A percentile compares a stretch with the other conserved stretches of the same genome.
These are phyloP conservation scores for Leccinum fibrillosum DNA, from an alignment of 768 basidiomycete genomes.

Conservation along the genomic window DNA sequence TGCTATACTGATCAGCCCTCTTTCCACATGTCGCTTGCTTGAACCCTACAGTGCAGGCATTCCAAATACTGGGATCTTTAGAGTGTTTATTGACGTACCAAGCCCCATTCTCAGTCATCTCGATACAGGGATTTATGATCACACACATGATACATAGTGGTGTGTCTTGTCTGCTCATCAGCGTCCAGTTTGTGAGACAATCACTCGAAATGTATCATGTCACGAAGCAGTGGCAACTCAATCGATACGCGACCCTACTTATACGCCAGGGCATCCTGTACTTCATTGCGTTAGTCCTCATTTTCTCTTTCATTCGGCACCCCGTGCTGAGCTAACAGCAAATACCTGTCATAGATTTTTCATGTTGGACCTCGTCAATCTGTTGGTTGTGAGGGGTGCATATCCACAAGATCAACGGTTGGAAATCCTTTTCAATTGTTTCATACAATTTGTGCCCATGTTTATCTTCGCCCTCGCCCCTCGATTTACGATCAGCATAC, in stretches of 20 bases:
- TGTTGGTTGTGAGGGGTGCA: too few relatives aligned
- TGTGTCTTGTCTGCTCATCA: neutral
- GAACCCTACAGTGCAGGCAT: neutral
- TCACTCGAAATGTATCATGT: neutral
- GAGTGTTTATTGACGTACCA: rapidly evolving
- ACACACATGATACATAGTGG: neutral
- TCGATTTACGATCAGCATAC: neutral
- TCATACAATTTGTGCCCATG: neutral
- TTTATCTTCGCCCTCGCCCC: neutral
- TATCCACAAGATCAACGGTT: too few relatives aligned
- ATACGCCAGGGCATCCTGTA: neutral
- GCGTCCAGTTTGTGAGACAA: neutral
- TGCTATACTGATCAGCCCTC: neutral
- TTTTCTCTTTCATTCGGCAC: too few relatives aligned
- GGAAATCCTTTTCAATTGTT: too few relatives aligned
- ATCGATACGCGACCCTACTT: neutral
- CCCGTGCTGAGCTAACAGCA: neutral
- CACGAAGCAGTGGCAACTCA: neutral
- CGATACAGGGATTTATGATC: neutral
- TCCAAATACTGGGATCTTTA: neutral
- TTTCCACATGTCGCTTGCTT: neutral
- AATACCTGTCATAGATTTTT: too few relatives aligned
- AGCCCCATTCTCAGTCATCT: neutral
- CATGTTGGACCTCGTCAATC: too few relatives aligned
- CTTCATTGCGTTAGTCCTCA: too few relatives aligned